Percentiles rank a stretch among this genome's conserved stretches.
These are phyloP conservation scores for Trichoderma asperelloides DNA, from an alignment of 495 filamentous ascomycete genomes.

Conservation along the genomic window DNA sequence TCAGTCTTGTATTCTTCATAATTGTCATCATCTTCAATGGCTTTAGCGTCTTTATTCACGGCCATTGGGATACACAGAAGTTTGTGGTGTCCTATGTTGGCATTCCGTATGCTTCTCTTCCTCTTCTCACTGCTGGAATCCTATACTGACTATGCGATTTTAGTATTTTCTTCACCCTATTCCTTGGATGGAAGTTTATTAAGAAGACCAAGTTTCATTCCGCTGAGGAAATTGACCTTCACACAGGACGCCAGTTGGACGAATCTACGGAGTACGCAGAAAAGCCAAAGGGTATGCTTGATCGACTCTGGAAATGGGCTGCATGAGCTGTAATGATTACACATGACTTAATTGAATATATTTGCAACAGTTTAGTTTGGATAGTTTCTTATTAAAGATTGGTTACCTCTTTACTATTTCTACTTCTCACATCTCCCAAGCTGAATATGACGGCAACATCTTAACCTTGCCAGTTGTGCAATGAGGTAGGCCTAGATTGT, in stretches of 20 bases:
- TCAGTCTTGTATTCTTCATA: slow-evolving; percentile 38
- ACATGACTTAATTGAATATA: background rate
- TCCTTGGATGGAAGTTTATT: background rate
- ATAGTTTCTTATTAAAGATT: background rate
- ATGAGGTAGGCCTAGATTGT: slow-evolving; percentile 14
- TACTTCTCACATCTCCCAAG: too few relatives aligned
- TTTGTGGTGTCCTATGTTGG: background rate
- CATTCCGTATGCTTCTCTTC: slow-evolving; percentile 8
- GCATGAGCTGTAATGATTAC: background rate
- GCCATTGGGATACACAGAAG: slow-evolving; percentile 25
- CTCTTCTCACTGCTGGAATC: slow-evolving; percentile 27
- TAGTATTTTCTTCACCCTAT: background rate
- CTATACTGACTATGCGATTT: background rate
- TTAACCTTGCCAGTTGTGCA: too few relatives aligned
- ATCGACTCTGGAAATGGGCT: background rate
- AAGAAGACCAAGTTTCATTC: background rate
- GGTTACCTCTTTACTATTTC: background rate
- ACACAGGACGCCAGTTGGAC: background rate
- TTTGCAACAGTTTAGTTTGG: background rate
- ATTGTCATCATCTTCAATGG: slow-evolving; percentile 52
- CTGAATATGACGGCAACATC: too few relatives aligned
- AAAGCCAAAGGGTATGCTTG: background rate
- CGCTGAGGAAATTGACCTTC: background rate
- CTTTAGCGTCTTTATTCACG: slow-evolving; percentile 53
- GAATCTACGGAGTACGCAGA: background rate